Evolutionary conservation across 2,329 filamentous ascomycete species (phyloP).

Genomic region (Fusarium sp.): DNA sequence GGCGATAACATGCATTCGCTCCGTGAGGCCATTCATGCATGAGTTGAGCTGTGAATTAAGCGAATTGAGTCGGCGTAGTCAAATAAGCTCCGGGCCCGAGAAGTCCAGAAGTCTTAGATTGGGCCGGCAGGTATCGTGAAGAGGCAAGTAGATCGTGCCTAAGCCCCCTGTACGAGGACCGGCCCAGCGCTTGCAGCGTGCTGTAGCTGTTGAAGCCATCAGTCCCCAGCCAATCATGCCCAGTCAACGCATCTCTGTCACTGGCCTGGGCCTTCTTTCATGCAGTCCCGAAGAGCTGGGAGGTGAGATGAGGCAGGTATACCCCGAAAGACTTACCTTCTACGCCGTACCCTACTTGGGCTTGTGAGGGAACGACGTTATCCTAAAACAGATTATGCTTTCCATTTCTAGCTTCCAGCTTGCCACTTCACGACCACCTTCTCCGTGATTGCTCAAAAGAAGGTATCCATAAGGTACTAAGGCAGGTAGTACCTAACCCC

Average conservation of each 20-base stretch:
- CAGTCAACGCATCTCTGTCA: slow-evolving; percentile 7
- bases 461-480: background rate
- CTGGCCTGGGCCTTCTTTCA: slow-evolving; percentile 1
- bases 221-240: background rate
- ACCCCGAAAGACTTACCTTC: slow-evolving; percentile 3
- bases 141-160: slow-evolving; percentile 4
- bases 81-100: slow-evolving; percentile 24
- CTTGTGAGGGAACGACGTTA: slow-evolving; percentile 11
- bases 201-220: slow-evolving; percentile 38
- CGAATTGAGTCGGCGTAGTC: slow-evolving; percentile 13
- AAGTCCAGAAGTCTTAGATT: slow-evolving; percentile 12
- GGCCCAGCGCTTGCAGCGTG: slow-evolving; percentile 29
- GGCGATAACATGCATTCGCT: background rate
- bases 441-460: slow-evolving; percentile 18
- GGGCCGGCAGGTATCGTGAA: slow-evolving; percentile 1
- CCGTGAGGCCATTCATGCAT: slow-evolving; percentile 6
- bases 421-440: slow-evolving; percentile 33
- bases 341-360: slow-evolving; percentile 9
- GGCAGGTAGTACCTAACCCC: background rate
- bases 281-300: slow-evolving; percentile 13
- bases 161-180: slow-evolving; percentile 2
- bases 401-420: slow-evolving; percentile 34
- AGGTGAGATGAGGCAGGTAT: slow-evolving; percentile 17
- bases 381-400: slow-evolving; percentile 33
- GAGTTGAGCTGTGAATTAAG: background rate